Conservation (phyloP, 208 protist genomes). For the Porcisia hertigi region DNA sequence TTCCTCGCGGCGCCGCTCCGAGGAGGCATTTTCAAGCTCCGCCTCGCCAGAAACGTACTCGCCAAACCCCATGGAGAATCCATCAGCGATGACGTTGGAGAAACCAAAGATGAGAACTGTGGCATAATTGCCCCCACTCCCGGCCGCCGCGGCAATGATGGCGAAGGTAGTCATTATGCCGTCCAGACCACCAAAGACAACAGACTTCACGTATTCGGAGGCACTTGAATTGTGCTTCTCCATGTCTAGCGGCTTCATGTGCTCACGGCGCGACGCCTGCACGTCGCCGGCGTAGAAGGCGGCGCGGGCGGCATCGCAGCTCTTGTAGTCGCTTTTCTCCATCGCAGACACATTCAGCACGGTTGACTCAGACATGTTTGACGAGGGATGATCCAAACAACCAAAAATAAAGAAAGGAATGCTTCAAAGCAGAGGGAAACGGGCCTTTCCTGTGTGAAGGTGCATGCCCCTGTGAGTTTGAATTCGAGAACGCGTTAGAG, state of each 20-base stretch:
- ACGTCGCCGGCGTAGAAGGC: slow-evolving; percentile 74
- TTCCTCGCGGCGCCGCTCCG: slow-evolving; percentile 89
- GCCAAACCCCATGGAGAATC: slow-evolving; percentile 95
- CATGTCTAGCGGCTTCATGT: slow-evolving; percentile 72
- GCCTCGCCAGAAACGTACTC: slow-evolving; percentile 93
- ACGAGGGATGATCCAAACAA: neutral
- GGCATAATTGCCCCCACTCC: slow-evolving; percentile 79
- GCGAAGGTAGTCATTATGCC: slow-evolving; percentile 97
- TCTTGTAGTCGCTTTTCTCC: slow-evolving; percentile 59
- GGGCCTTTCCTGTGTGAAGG: neutral
- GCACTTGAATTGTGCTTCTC: slow-evolving; percentile 85
- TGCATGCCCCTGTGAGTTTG: too few species aligned
- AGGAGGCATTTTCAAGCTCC: slow-evolving; percentile 87
- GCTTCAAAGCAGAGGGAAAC: neutral
- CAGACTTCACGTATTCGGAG: slow-evolving; percentile 93
- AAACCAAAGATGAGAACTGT: slow-evolving; percentile 93
- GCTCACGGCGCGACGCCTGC: slow-evolving; percentile 76
- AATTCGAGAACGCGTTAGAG: neutral
- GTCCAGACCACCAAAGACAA: slow-evolving; percentile 95
- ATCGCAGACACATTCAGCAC: slow-evolving; percentile 24
- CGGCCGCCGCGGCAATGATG: slow-evolving; percentile 90
- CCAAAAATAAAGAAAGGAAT: neutral
- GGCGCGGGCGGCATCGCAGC: slow-evolving; percentile 52
- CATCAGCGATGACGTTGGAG: slow-evolving; percentile 95
- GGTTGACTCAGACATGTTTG: slow-evolving; percentile 12